Percentiles rank a stretch among this genome's conserved stretches.
Evolutionary conservation across 768 basidiomycete species (phyloP).

Genomic region (Plicaturopsis crispa): DNA sequence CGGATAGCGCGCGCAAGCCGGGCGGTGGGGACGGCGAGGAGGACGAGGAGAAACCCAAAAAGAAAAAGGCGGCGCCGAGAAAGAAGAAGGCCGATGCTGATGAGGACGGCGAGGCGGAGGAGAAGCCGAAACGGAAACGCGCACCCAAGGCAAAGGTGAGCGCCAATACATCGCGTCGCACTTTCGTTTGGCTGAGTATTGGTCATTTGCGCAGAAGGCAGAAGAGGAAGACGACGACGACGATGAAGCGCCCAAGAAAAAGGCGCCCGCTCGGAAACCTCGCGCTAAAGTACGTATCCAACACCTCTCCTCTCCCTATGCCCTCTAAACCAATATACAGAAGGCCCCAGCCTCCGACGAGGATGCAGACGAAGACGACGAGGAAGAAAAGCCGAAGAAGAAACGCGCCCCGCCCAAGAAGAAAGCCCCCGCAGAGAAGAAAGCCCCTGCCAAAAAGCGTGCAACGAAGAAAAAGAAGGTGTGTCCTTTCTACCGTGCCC

Average conservation of each 20-base stretch:
- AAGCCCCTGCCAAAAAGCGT: conserved; percentile 38
- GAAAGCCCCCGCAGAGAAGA: conserved; percentile 32
- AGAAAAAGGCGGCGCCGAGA: conserved; percentile 34
- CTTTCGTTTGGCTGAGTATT: background rate
- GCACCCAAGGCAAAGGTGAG: conserved; percentile 17
- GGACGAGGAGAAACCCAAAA: conserved; percentile 48
- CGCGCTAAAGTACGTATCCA: conserved; percentile 25
- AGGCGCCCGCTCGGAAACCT: conserved; percentile 24
- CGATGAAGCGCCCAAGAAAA: conserved; percentile 22
- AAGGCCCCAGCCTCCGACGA: conserved; percentile 18
- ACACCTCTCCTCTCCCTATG: conserved; percentile 7
- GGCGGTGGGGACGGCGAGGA: conserved; percentile 33
- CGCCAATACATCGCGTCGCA: conserved; percentile 2
- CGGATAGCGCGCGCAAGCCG: conserved; percentile 59
- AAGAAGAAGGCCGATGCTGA: conserved; percentile 26
- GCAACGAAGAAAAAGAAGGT: conserved; percentile 31
- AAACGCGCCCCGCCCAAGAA: conserved; percentile 37
- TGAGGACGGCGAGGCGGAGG: conserved; percentile 28
- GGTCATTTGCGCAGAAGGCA: conserved; percentile 14
- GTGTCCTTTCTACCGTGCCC: background rate
- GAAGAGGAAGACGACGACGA: conserved; percentile 26
- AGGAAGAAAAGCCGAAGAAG: conserved; percentile 44
- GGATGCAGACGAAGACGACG: conserved; percentile 24
- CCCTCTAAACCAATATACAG: conserved; percentile 10
- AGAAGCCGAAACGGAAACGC: conserved; percentile 26